Evolutionary conservation across 2,329 filamentous ascomycete genomes (phyloP).

Genomic region (Aspergillus sp.): DNA sequence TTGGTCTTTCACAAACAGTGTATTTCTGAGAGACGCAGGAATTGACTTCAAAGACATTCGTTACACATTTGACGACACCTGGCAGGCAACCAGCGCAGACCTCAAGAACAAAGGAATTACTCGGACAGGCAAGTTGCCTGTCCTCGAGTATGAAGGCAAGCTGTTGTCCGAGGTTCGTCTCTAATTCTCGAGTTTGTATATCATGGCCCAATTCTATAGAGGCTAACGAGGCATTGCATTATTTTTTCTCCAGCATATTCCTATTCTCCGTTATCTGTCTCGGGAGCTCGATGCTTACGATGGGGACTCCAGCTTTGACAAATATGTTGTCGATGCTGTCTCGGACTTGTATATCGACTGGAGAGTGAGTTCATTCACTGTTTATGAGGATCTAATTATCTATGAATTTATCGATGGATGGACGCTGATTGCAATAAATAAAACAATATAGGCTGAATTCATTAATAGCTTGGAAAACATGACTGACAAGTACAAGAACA

Average conservation of each 20-base stretch:
- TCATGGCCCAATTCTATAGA: not conserved
- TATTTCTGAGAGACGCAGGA: constrained; percentile 23
- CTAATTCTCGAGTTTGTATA: not conserved
- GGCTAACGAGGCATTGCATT: not conserved
- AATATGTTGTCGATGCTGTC: constrained; percentile 31
- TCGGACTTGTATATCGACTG: constrained; percentile 35
- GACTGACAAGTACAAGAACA: constrained; percentile 24
- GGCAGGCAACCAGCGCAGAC: constrained; percentile 17
- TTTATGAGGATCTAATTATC: not conserved
- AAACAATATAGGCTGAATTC: constrained; percentile 6
- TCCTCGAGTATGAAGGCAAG: constrained; percentile 28
- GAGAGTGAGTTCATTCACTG: constrained; percentile 23
- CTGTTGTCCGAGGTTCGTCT: constrained; percentile 17
- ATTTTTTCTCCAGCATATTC: constrained; percentile 16
- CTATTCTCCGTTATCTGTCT: constrained; percentile 31
- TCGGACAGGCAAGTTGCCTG: constrained; percentile 27
- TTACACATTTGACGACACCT: constrained; percentile 22
- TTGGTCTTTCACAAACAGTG: constrained; percentile 5
- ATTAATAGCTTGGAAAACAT: constrained; percentile 5
- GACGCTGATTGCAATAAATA: constrained; percentile 18
- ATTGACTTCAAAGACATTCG: constrained; percentile 21
- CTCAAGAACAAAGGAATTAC: constrained; percentile 20
- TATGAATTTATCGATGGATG: constrained; percentile 4
- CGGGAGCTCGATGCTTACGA: constrained; percentile 31
- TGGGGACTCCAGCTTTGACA: constrained; percentile 30